A percentile compares a stretch with the other conserved stretches of the same genome.
phyloP scores from a whole-genome alignment of 345 rosid species.

The Citrus trifoliata region DNA sequence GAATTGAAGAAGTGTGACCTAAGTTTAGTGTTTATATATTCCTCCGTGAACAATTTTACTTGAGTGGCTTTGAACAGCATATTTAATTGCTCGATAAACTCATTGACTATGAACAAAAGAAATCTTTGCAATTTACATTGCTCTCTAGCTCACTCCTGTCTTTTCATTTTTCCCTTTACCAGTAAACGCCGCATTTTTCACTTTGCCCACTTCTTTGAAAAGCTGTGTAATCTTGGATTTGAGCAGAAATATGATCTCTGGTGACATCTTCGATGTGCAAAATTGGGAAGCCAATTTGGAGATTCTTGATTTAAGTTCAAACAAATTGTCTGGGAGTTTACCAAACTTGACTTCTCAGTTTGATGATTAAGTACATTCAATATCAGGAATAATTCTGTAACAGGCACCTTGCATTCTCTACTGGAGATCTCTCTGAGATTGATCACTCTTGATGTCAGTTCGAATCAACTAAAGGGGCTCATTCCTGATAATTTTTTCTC shows the following conservation, averaged over 20 bases:
- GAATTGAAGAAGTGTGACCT: background rate
- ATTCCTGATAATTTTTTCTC: constrained; percentile 63
- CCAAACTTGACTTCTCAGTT: constrained; percentile 54
- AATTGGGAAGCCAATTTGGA: constrained; percentile 69
- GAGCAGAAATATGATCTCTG: constrained; percentile 69
- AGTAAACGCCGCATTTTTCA: background rate
- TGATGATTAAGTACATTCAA: constrained; percentile 47
- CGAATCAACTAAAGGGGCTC: constrained; percentile 57
- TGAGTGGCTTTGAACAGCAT: background rate
- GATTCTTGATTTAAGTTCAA: constrained; percentile 80
- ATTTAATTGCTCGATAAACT: background rate
- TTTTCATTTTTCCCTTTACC: no score
- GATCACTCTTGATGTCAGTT: constrained; percentile 71
- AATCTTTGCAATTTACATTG: background rate
- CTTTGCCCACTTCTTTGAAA: constrained; percentile 48
- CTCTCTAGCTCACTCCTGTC: background rate
- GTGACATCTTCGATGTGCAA: constrained; percentile 50
- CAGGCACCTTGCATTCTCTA: constrained; percentile 62
- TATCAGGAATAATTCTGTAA: constrained; percentile 64
- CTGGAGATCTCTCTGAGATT: constrained; percentile 37
- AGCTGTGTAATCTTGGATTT: constrained; percentile 56
- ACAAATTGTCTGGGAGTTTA: constrained; percentile 69
- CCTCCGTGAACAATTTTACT: background rate
- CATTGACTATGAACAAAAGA: background rate
- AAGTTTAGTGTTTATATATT: background rate